Evolutionary conservation across 768 basidiomycete species (phyloP), one percentile per base, ranked within the genome.

Genomic region (Tylopilus felleus): DNA sequence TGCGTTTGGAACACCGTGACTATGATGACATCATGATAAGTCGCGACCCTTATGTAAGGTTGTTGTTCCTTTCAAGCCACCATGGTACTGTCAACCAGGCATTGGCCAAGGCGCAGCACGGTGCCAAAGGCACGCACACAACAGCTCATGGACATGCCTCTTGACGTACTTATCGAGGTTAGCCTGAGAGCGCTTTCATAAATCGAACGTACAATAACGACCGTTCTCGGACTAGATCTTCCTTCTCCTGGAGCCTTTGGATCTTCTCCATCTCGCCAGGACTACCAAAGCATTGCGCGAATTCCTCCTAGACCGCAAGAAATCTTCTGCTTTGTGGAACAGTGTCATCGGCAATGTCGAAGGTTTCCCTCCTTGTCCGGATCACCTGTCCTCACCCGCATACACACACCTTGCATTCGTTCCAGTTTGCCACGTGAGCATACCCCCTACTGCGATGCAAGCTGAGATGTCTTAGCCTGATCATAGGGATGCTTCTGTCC

Each of bases 251-350:
- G 62, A 67, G 9, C 72, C 74, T 1, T 31, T 66, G 5, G 69
- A 74, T 47, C 52, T 74, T 8, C 64, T 74, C 22, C 55, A 68
- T 25, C 63, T 75, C 4, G 40, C 67, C n/a, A 62, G 71, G 31
- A 63, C 63, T 19, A 65, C 62, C 9, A 72, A 73, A 33, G 61
- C 53, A 7, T 61, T 74, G 12, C 64, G 71, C 17, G 31, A 28
- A 8, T 60, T 71, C 16, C 55, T 74, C 1, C 57, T 70, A 23
- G 58, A 58, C 28, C 65, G 56, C 35, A 33, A 50, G 6, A 53
- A 42, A 23, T 56, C 61, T 2, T 50, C 47, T 17, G 43, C 52
- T 0, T 40, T 71, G 40, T 75, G 74, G 73, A 61, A 62, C 29
- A 47, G 40, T 13, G 62, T 57, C 10, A 62, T 69, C n/a, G 23